Evolutionary conservation across 78 protist species (phyloP).

Genomic region (Dictyostelium discoideum): DNA sequence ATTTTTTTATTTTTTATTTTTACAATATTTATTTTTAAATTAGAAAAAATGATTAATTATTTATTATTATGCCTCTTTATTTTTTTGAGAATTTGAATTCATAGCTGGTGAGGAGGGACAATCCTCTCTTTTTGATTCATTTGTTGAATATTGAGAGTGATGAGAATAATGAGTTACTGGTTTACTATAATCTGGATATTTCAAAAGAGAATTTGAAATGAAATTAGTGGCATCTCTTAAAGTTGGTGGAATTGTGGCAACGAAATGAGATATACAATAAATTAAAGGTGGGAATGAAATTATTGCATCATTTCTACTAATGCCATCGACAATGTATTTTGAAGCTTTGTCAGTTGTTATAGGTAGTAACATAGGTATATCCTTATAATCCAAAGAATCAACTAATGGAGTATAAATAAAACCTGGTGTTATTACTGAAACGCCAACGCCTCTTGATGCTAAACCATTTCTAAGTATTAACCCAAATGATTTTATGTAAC

Average conservation of each 20-base stretch:
- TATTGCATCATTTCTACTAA: background rate
- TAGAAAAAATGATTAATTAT: too few relatives aligned
- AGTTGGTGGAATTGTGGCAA: background rate
- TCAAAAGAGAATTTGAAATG: background rate
- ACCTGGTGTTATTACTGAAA: background rate
- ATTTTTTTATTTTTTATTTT: too few relatives aligned
- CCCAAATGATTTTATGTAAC: background rate
- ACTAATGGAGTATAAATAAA: background rate
- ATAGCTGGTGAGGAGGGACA: too few relatives aligned
- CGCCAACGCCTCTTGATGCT: constrained; percentile 9
- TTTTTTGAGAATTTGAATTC: too few relatives aligned
- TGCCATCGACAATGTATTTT: background rate
- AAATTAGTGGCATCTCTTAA: background rate
- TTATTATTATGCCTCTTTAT: too few relatives aligned
- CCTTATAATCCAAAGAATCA: background rate
- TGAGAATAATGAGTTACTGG: background rate
- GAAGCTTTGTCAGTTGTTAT: background rate
- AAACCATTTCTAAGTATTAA: background rate
- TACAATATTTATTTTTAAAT: too few relatives aligned
- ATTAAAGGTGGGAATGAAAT: background rate
- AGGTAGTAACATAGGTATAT: background rate
- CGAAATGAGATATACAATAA: background rate
- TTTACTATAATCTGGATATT: background rate
- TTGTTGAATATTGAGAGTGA: background rate
- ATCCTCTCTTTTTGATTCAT: too few relatives aligned